Evolutionary conservation across 805 yeast genomes (phyloP).

Genomic region (Kazachstania taianensis): DNA sequence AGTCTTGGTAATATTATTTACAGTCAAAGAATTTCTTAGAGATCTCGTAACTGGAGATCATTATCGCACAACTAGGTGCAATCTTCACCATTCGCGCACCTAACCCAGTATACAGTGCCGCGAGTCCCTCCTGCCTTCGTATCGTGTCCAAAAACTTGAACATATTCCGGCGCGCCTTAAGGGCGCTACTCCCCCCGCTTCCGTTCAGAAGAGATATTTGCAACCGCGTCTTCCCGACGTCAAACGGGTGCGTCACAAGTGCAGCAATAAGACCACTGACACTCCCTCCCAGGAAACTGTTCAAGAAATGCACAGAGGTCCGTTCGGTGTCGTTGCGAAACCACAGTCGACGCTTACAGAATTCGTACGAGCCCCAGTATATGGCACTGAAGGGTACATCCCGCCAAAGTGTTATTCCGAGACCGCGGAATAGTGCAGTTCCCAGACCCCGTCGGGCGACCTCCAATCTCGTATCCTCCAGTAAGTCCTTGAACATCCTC

Average conservation of each 20-base stretch:
- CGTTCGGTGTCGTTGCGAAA: background rate
- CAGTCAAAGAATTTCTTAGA: slow-evolving; percentile 43
- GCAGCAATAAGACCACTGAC: slow-evolving; percentile 82
- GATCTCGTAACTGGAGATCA: slow-evolving; percentile 91
- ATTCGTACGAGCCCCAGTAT: slow-evolving; percentile 86
- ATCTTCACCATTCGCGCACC: slow-evolving; percentile 81
- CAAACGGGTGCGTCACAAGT: slow-evolving; percentile 83
- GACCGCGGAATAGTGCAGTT: slow-evolving; percentile 66
- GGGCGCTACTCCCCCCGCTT: slow-evolving; percentile 8
- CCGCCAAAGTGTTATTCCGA: slow-evolving; percentile 85
- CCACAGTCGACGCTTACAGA: slow-evolving; percentile 26
- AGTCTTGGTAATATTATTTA: too few relatives aligned
- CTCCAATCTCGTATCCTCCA: slow-evolving; percentile 44
- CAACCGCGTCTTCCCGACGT: slow-evolving; percentile 89
- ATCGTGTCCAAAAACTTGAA: slow-evolving; percentile 56
- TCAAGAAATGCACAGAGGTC: slow-evolving; percentile 31
- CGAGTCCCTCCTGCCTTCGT: slow-evolving; percentile 60
- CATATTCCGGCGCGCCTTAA: slow-evolving; percentile 37
- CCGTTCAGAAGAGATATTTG: slow-evolving; percentile 43
- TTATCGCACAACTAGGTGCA: slow-evolving; percentile 96
- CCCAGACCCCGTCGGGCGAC: slow-evolving; percentile 44
- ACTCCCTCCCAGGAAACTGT: slow-evolving; percentile 74
- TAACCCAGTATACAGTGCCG: slow-evolving; percentile 79
- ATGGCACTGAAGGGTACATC: slow-evolving; percentile 96
- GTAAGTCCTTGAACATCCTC: slow-evolving; percentile 35